Evolutionary conservation across 2,329 filamentous ascomycete species (phyloP).

Genomic region (Aspergillaceae sp.): DNA sequence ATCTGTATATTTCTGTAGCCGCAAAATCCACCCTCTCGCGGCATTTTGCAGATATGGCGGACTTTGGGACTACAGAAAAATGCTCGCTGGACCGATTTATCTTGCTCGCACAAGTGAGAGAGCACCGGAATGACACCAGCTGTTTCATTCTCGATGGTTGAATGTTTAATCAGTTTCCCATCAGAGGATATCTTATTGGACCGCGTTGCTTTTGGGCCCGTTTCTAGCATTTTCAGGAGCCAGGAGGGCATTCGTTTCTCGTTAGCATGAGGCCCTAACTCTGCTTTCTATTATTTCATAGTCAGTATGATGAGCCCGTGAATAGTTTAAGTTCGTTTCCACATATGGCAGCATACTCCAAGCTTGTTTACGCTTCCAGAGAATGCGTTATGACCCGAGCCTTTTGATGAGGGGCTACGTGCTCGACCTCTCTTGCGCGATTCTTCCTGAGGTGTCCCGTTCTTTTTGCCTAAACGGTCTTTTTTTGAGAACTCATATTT

Average conservation of each 20-base stretch:
- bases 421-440: neutral
- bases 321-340: neutral
- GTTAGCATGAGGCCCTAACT: conserved; percentile 63
- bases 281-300: conserved; percentile 37
- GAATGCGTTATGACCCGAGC: neutral
- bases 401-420: neutral
- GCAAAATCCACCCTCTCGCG: conserved; percentile 81
- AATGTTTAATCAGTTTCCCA: conserved; percentile 36
- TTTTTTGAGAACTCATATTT: neutral
- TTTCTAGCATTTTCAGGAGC: conserved; percentile 55
- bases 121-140: conserved; percentile 55
- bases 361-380: conserved; percentile 18
- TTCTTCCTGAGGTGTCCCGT: neutral
- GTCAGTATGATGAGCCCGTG: conserved; percentile 9
- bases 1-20: conserved; percentile 95
- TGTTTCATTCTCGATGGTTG: conserved; percentile 40
- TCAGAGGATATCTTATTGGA: conserved; percentile 42
- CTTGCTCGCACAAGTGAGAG: conserved; percentile 55
- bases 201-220: conserved; percentile 48
- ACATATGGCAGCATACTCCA: conserved; percentile 15
- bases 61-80: conserved; percentile 72
- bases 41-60: conserved; percentile 72
- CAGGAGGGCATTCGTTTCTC: conserved; percentile 67
- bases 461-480: neutral
- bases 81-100: conserved; percentile 55